Evolutionary conservation across 257 asterid species (phyloP).

Genomic region (Solanum medicagineum): DNA sequence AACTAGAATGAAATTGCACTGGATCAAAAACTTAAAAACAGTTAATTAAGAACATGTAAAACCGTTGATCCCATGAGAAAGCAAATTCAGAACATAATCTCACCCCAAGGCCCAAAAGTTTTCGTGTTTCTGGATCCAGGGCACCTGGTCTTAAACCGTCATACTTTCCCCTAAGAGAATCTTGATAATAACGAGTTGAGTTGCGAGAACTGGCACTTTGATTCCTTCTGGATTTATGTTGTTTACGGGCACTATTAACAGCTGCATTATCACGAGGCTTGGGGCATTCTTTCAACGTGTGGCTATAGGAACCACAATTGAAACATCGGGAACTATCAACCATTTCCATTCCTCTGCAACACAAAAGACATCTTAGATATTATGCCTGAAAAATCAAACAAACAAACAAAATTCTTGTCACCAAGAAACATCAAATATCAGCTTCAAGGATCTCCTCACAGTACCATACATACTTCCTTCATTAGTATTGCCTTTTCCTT

Average conservation of each 20-base stretch:
- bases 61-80: not conserved
- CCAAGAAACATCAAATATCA: not conserved
- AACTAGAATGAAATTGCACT: not conserved
- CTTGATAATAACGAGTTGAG: slow-evolving; percentile 72
- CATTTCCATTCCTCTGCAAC: slow-evolving; percentile 40
- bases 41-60: not conserved
- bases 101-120: slow-evolving; percentile 86
- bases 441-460: not conserved
- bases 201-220: slow-evolving; percentile 56
- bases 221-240: slow-evolving; percentile 50
- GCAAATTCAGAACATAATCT: slow-evolving; percentile 3
- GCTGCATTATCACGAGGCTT: slow-evolving; percentile 82
- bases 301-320: slow-evolving; percentile 89
- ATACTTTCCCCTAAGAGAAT: slow-evolving; percentile 70
- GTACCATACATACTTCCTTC: not conserved
- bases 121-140: slow-evolving; percentile 78
- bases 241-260: slow-evolving; percentile 80
- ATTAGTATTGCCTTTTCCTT: not conserved
- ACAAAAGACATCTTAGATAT: slow-evolving; percentile 12
- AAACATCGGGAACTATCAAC: slow-evolving; percentile 75
- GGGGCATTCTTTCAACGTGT: slow-evolving; percentile 78
- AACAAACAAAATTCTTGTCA: not conserved
- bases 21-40: not conserved
- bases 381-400: not conserved
- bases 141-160: slow-evolving; percentile 78